These are phyloP conservation scores for Hibiscus tridactylites DNA, from an alignment of 345 rosid species.

Conservation along the genomic window DNA sequence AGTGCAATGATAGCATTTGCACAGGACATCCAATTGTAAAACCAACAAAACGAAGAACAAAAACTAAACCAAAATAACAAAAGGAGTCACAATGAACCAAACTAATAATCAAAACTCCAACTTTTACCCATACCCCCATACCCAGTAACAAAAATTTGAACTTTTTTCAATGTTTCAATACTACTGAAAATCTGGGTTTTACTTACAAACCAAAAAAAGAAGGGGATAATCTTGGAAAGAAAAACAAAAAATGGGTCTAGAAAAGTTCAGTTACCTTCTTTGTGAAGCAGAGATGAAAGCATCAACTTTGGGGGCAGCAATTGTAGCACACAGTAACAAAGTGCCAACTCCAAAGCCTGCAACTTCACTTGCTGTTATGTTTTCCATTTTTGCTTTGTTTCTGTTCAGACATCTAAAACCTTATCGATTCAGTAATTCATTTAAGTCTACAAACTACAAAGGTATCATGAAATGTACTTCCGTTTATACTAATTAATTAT, in stretches of 20 bases:
- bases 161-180: background rate
- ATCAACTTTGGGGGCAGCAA: slow-evolving; percentile 65
- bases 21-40: background rate
- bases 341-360: slow-evolving; percentile 72
- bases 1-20: background rate
- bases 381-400: slow-evolving; percentile 28
- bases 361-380: slow-evolving; percentile 56
- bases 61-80: background rate
- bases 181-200: background rate
- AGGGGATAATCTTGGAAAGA: background rate
- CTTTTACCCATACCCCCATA: too few relatives aligned
- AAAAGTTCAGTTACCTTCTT: slow-evolving; percentile 36
- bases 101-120: background rate
- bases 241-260: background rate
- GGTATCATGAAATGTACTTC: too few relatives aligned
- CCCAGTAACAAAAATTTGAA: background rate
- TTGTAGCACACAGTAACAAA: slow-evolving; percentile 49
- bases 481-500: too few relatives aligned
- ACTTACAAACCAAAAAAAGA: background rate
- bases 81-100: background rate
- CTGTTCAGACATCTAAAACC: background rate
- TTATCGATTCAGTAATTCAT: background rate
- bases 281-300: slow-evolving; percentile 69
- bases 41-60: background rate
- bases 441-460: background rate